phyloP scores from a whole-genome alignment of 345 rosid species.

The Capsella bursapastoris region DNA sequence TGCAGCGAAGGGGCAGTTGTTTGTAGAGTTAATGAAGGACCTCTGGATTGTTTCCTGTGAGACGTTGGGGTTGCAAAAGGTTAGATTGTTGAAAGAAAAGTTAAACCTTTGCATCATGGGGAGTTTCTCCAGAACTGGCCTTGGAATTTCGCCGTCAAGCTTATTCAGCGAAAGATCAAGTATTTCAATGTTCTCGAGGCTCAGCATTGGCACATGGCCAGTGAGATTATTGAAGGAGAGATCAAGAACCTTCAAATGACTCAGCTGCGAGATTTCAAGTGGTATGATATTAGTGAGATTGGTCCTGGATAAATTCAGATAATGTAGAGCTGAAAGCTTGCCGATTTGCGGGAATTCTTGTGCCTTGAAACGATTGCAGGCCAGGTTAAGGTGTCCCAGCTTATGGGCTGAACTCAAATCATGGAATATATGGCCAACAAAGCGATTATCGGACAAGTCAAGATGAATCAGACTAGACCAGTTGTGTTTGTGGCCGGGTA shows the following conservation, averaged over 20 bases:
- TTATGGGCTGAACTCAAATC: conserved; percentile 58
- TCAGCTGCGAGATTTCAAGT: conserved; percentile 51
- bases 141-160: conserved; percentile 80
- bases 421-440: conserved; percentile 68
- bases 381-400: conserved; percentile 75
- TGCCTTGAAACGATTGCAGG: conserved; percentile 67
- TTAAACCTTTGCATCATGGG: conserved; percentile 64
- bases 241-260: conserved; percentile 67
- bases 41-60: conserved; percentile 53
- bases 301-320: conserved; percentile 79
- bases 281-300: conserved; percentile 63
- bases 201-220: conserved; percentile 64
- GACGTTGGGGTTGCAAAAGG: conserved; percentile 64
- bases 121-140: conserved; percentile 56
- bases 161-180: conserved; percentile 80
- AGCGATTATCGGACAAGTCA: conserved; percentile 84
- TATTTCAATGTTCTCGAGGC: conserved; percentile 51
- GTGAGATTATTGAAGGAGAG: conserved; percentile 74
- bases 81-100: conserved; percentile 87
- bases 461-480: conserved; percentile 65
- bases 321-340: conserved; percentile 53
- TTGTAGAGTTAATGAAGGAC: conserved; percentile 63
- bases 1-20: conserved; percentile 87
- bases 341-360: conserved; percentile 61
- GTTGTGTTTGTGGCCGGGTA: conserved; percentile 54